Conservation (phyloP, 75 land plant species). For the Sequoia sempervirens region DNA sequence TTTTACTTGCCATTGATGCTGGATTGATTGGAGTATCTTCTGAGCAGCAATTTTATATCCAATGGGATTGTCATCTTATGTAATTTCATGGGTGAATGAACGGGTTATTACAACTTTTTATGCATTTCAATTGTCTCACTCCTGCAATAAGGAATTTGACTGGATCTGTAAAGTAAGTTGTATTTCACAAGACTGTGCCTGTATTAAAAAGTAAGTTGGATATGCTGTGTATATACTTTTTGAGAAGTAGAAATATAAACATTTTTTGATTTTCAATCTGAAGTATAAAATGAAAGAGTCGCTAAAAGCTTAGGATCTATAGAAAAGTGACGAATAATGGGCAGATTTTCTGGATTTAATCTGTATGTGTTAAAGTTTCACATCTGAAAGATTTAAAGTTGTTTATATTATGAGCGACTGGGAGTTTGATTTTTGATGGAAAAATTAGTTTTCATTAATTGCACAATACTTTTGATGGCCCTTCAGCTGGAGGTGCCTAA, state of each 20-base stretch:
- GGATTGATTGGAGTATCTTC: too few species aligned
- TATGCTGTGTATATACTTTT: not conserved
- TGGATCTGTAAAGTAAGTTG: not conserved
- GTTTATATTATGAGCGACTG: not conserved
- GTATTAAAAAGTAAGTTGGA: too few species aligned
- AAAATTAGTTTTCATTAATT: not conserved
- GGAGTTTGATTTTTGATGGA: not conserved
- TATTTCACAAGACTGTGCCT: not conserved
- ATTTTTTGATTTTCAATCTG: not conserved
- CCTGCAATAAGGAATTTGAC: not conserved
- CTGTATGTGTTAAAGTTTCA: not conserved
- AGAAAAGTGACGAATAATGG: not conserved
- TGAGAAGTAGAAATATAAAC: not conserved
- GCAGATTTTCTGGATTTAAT: not conserved
- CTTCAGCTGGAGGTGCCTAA: conserved; percentile 91
- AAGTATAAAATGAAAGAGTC: not conserved
- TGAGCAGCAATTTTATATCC: too few species aligned
- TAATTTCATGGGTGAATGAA: too few species aligned
- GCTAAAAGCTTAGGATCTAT: not conserved
- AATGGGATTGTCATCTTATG: too few species aligned
- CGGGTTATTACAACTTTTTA: not conserved
- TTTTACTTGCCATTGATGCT: too few species aligned
- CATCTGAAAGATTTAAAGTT: not conserved
- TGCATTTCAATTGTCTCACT: not conserved
- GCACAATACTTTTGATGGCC: not conserved